Evolutionary conservation across 2,329 filamentous ascomycete genomes (phyloP), one percentile per base, ranked within the genome.

Genomic region (Nothophoma quercina): DNA sequence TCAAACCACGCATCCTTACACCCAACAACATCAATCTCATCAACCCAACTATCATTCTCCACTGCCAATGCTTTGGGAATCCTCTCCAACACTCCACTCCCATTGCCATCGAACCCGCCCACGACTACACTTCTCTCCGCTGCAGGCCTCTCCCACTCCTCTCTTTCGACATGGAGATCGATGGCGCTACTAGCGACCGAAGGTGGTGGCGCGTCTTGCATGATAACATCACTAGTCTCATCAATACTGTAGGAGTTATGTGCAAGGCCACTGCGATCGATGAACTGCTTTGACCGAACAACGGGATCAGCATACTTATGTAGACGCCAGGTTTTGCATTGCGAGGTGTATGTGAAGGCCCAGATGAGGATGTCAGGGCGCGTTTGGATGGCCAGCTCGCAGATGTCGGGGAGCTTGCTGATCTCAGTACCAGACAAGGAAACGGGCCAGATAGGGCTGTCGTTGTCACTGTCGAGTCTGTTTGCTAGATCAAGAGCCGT

Each of bases 381-480:
- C 56, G 73, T 81, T 64, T 78, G 73, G 12, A 85, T 65, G 0
- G 80, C 76, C 8, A 86, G 58, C 56, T 84, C 83, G 19, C 81
- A 80, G 3, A 83, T 61, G 7, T 74, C 75, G 3, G 72, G 59
- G 18, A 82, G 69, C 2, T 56, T 74, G 0, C 77, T 81, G 41
- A 85, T 77, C 55, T 79, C 68, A 40, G 78, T 79, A 7, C 83
- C 83, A 12, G 73, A 70, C 3, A 85, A 72, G 43, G 74, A 74
- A 8, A 84, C 67, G 3, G 82, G 81, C 80, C 81, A 83, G 38
- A 60, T 62, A 16, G 33, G 54, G 56, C 33, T 64, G 36, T 25
- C 48, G 28, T 42, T 57, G 2, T 46, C 41, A 5, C 6, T 6
- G 1, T 55, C 42, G 19, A 22, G 26, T 21, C 40, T 45, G 13